A percentile compares a stretch with the other conserved stretches of the same genome.
Evolutionary conservation across 208 protist species (phyloP).

Genomic region (Trypanosoma cruzi): DNA sequence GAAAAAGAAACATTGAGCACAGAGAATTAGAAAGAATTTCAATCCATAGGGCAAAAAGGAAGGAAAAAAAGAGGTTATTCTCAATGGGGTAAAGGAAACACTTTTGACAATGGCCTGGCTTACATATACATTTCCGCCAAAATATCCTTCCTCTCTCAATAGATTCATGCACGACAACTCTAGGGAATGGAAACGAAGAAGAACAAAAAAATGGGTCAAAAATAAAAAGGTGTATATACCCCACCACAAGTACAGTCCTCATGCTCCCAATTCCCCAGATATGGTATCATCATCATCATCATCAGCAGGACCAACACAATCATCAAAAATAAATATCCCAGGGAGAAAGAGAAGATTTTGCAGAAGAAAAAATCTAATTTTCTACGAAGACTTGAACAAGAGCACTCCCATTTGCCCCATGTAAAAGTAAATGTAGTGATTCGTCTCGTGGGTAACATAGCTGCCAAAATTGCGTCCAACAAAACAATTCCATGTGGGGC

Average conservation of each 20-base stretch:
- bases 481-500: slow-evolving; percentile 99
- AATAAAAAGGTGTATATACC: background rate
- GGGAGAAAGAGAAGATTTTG: background rate
- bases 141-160: slow-evolving; percentile 5
- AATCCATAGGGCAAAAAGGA: background rate
- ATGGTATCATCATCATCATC: no score
- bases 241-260: background rate
- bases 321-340: background rate
- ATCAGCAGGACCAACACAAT: background rate
- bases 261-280: background rate
- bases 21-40: background rate
- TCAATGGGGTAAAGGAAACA: no score
- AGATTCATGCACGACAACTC: background rate
- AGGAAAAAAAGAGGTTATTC: background rate
- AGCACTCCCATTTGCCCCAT: slow-evolving; percentile 99
- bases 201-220: background rate
- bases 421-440: slow-evolving; percentile 99
- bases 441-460: slow-evolving; percentile 99
- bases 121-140: slow-evolving; percentile 26
- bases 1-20: background rate
- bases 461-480: slow-evolving; percentile 99
- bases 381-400: slow-evolving; percentile 94
- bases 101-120: no score
- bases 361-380: slow-evolving; percentile 5
- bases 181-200: background rate